Evolutionary conservation across 345 rosid species (phyloP), one percentile per base, ranked within the genome.

Genomic region (Camelina sativa): DNA sequence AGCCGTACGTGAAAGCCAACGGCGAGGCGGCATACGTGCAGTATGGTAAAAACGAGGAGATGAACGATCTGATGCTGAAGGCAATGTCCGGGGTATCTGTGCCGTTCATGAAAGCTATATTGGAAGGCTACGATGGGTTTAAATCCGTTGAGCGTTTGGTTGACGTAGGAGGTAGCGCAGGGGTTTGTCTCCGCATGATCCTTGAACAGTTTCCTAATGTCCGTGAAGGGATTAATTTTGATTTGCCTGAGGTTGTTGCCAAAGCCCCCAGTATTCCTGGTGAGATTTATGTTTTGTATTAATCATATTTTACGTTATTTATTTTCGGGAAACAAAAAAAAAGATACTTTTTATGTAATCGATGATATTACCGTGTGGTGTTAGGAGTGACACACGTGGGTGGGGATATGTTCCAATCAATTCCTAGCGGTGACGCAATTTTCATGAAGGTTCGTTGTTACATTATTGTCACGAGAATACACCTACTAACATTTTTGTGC

Each of bases 131-230:
- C 54, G 84, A 83, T 73, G 97, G 97, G 37, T 91, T 94, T 53
- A 48, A 79, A 53, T 90, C 85, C 0, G 84, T 87, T 23, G 68
- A 76, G 38, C 82, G 25, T 53, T 63, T 93, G 66, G 94, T 93
- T 28, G 98, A 93, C 56, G 98, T 93, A 41, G 98, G 97, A 50
- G 98, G 98, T 19, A 93, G 98, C 16, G 91, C 86, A 8, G 98
- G 98, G 34, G 97, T 91, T 80, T 93, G 96, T 81, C 89, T 93
- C 37, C 81, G 83, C 78, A 91, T 91, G 98, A 93, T 93, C 52
- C 19, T 89, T 22, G 13, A 77, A 4, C 87, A 87, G 17, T 78
- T 82, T 75, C 82, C 92, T 3, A 61, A 54, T 23, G 68, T 93
- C 2, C 76, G 75, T 17, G 70, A 84, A 71, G 98, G 90, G 2